Conservation (phyloP, 2,329 filamentous ascomycete genomes). For the Talaromyces atroroseus region DNA sequence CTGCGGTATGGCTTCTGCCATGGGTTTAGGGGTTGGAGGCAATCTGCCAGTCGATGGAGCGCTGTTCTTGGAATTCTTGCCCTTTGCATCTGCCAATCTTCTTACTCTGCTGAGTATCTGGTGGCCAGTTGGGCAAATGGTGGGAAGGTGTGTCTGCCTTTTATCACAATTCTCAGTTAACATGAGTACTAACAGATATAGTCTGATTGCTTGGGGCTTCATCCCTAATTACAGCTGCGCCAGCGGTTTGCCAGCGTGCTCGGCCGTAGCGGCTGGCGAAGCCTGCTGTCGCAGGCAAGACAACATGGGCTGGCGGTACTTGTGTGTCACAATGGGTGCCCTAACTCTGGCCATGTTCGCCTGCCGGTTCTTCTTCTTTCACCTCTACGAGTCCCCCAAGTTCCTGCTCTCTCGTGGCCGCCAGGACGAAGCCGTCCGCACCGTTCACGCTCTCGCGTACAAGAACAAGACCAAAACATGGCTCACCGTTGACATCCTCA, state of each 20-base stretch:
- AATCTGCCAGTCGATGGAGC: conserved; percentile 75
- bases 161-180: not conserved
- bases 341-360: conserved; percentile 73
- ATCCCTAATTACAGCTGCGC: conserved; percentile 61
- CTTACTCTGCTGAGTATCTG: conserved; percentile 77
- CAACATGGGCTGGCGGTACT: conserved; percentile 69
- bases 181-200: conserved; percentile 4
- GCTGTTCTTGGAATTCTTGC: conserved; percentile 77
- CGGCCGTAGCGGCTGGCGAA: conserved; percentile 21
- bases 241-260: conserved; percentile 27
- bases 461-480: conserved; percentile 65
- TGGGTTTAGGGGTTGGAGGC: conserved; percentile 67
- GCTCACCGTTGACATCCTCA: conserved; percentile 67
- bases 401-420: conserved; percentile 71
- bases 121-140: conserved; percentile 79
- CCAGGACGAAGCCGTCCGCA: conserved; percentile 71
- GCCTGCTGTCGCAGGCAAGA: conserved; percentile 47
- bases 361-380: conserved; percentile 72
- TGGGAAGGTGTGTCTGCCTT: conserved; percentile 42
- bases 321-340: conserved; percentile 65
- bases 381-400: conserved; percentile 80
- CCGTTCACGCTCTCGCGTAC: conserved; percentile 71
- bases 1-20: conserved; percentile 55
- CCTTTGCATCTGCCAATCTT: conserved; percentile 65
- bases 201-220: conserved; percentile 65